Percentiles rank a stretch among this genome's conserved stretches.
Conservation (phyloP, 805 yeast species). For the Brettanomyces custersianus region DNA sequence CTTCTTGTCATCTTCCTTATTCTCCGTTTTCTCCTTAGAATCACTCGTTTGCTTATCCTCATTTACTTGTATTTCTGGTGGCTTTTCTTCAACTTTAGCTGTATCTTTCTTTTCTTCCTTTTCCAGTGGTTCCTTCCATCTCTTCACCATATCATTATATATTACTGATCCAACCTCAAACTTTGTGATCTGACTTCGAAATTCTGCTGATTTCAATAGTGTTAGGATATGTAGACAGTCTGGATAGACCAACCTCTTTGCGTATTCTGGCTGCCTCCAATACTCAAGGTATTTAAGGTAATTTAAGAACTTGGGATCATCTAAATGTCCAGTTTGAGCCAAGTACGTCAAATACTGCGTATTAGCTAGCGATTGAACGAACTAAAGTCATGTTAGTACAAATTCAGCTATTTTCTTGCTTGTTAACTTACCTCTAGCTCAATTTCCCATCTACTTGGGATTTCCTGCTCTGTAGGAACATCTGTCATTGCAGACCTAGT, state of each 20-base stretch:
- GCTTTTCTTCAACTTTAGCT: not conserved
- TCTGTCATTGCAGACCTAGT: no score
- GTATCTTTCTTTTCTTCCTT: slow-evolving; percentile 1
- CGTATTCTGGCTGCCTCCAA: slow-evolving; percentile 70
- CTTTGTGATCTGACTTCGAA: slow-evolving; percentile 46
- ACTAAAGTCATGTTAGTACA: slow-evolving; percentile 28
- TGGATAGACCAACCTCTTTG: slow-evolving; percentile 71
- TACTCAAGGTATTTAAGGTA: slow-evolving; percentile 77
- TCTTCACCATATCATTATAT: slow-evolving; percentile 69
- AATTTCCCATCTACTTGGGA: slow-evolving; percentile 82
- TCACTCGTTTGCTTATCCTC: not conserved
- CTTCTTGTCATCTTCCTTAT: not conserved
- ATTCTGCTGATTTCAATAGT: slow-evolving; percentile 43
- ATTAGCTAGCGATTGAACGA: slow-evolving; percentile 87
- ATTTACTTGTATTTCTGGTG: not conserved
- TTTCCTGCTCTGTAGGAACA: slow-evolving; percentile 17
- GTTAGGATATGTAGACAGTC: slow-evolving; percentile 78
- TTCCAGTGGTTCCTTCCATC: slow-evolving; percentile 42
- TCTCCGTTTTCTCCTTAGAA: no score
- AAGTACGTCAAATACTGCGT: slow-evolving; percentile 78
- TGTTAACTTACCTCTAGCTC: slow-evolving; percentile 56
- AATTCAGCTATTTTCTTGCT: not conserved
- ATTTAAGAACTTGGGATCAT: slow-evolving; percentile 60
- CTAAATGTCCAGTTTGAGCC: slow-evolving; percentile 74
- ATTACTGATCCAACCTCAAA: slow-evolving; percentile 47